Base-by-base conservation (phyloP, 2,329 filamentous ascomycete genomes). In the Moelleriella libera region DNA sequence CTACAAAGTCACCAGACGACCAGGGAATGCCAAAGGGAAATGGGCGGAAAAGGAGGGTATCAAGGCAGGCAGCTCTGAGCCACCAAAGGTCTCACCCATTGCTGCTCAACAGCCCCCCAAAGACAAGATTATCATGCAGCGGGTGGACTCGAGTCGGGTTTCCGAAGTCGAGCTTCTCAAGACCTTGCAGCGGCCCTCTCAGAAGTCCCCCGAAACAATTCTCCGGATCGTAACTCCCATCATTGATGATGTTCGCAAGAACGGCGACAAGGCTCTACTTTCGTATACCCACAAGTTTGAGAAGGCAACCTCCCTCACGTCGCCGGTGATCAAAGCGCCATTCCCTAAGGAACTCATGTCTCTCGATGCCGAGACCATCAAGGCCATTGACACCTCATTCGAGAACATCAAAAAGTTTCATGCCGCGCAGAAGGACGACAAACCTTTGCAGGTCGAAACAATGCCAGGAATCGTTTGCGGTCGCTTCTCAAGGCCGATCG, bases 211-310 rank as follows among this genome's bases (percentile, higher is more conserved):
- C n/a, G 90, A 97, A 28, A 80, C 85, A 49, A 96, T 98, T 55
- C 82, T 97, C 69, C 82, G 82, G 53, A 90, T 97, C 46, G 87
- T 95, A 50, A 80, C 78, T 37, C 92, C 92, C 1, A 98, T 98
- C 57, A 88, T 98, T 59, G 80, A 90, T 49, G 85, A 89, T 44
- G 84, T 98, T 48, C 85, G 82, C 48, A 74, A 78, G 42, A 80
- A 85, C 34, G 92, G 92, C 47, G 92, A 98, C 66, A 83, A 83
- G 57, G 89, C 88, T 3, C 74, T 98, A 29, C 75, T 98, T 43
- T 83, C 85, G 45, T 97, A 95, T 65, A 97, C 92, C 1, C 89
- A 96, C 75, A 95, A 94, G 65, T 98, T 98, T 56, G 92, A 98
- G 62, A 95, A 90, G 69, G 92, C 90, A 1, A 94, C 87, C 1